Conservation (phyloP, 2,329 filamentous ascomycete genomes). For the Ciborinia camelliae region DNA sequence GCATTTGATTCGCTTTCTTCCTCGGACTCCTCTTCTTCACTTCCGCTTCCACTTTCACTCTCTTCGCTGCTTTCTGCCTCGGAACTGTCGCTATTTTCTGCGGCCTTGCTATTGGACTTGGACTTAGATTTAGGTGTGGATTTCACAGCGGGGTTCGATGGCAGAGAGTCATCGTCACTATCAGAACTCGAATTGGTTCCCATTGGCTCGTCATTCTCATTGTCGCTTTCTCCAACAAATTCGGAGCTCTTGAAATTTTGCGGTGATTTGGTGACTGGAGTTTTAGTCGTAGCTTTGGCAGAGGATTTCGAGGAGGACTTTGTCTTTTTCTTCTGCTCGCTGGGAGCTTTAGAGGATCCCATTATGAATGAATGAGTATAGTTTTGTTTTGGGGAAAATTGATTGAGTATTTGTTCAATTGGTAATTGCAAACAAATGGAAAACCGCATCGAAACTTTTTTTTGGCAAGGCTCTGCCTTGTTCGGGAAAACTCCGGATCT, state of each 20-base stretch:
- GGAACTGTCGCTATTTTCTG: conserved; percentile 24
- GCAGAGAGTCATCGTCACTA: conserved; percentile 29
- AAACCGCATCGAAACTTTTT: conserved; percentile 22
- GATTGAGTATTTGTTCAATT: conserved; percentile 8
- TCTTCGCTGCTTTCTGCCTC: conserved; percentile 34
- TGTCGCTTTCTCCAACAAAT: conserved; percentile 33
- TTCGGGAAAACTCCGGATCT: conserved; percentile 21
- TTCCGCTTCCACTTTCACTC: conserved; percentile 29
- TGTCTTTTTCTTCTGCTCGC: conserved; percentile 25
- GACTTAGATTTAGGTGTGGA: conserved; percentile 7
- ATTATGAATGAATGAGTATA: conserved; percentile 16
- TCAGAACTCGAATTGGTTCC: conserved; percentile 24
- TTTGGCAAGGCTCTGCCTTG: conserved; percentile 19
- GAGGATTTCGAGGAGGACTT: conserved; percentile 20
- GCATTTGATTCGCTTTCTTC: conserved; percentile 12
- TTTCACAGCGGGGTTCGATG: conserved; percentile 21
- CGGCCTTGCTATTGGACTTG: conserved; percentile 31
- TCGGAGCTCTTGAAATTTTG: conserved; percentile 33
- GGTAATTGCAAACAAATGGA: background rate
- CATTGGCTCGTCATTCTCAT: conserved; percentile 27
- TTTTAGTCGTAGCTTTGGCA: background rate
- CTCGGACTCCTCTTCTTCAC: conserved; percentile 40
- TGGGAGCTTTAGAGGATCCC: conserved; percentile 25
- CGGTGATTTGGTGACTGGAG: conserved; percentile 10
- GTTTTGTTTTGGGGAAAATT: background rate